Percentiles rank a stretch among this genome's conserved stretches.
phyloP scores from a whole-genome alignment of 352 stramenopile species.

The Thraustochytrium striatum region DNA sequence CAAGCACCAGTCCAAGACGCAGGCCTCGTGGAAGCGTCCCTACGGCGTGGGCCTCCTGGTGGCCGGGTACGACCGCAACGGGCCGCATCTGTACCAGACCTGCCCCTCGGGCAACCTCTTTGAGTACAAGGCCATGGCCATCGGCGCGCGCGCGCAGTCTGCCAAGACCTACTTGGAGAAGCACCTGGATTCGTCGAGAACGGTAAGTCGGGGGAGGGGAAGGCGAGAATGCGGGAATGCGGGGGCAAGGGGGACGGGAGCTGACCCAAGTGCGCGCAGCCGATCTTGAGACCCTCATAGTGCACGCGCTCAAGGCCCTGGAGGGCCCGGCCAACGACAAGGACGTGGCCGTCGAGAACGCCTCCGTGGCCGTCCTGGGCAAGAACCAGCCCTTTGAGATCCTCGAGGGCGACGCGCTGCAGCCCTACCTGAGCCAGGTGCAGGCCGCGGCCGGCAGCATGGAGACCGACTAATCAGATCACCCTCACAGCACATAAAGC shows the following conservation, averaged over 20 bases:
- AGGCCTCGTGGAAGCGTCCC: conserved; percentile 96
- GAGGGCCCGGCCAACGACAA: conserved; percentile 90
- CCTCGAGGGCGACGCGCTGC: conserved; percentile 84
- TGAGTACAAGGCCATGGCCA: conserved; percentile 96
- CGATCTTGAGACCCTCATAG: conserved; percentile 91
- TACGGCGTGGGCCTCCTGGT: conserved; percentile 97
- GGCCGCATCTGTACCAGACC: conserved; percentile 94
- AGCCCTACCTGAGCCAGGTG: conserved; percentile 80
- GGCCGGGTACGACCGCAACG: conserved; percentile 88
- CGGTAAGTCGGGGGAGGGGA: neutral
- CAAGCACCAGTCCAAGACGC: conserved; percentile 97
- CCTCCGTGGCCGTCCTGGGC: conserved; percentile 87
- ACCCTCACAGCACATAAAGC: neutral
- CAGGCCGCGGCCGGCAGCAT: neutral
- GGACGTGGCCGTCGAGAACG: conserved; percentile 86
- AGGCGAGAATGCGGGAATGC: neutral
- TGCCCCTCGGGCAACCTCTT: conserved; percentile 97
- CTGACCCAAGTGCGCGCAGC: conserved; percentile 55
- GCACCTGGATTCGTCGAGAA: conserved; percentile 84
- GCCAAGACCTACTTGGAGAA: conserved; percentile 98
- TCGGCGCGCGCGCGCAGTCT: conserved; percentile 92
- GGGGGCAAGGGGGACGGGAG: neutral
- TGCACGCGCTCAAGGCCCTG: conserved; percentile 93
- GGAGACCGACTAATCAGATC: neutral
- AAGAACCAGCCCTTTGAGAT: conserved; percentile 85